Conservation (phyloP, 2,329 filamentous ascomycete genomes). For the Trichophyton simii region DNA sequence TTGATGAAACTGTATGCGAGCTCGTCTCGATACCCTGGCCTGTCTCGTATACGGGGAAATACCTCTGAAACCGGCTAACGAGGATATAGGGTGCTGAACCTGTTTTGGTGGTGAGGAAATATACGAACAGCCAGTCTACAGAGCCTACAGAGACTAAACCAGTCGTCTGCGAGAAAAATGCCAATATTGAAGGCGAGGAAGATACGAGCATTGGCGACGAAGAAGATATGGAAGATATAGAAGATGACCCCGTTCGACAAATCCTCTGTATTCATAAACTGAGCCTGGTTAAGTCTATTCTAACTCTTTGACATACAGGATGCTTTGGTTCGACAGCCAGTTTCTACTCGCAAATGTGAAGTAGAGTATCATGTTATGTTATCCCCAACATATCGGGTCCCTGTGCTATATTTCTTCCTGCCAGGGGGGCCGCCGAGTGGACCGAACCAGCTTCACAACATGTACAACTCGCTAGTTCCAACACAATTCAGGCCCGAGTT, state of each 20-base stretch:
- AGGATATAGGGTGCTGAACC: slow-evolving; percentile 4
- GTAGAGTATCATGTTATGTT: slow-evolving; percentile 63
- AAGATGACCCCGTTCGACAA: slow-evolving; percentile 8
- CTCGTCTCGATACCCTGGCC: not conserved
- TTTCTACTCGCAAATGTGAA: slow-evolving; percentile 24
- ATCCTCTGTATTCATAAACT: not conserved
- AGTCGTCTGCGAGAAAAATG: too few relatives aligned
- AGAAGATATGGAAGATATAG: not conserved
- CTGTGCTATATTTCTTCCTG: slow-evolving; percentile 64
- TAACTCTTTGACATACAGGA: slow-evolving; percentile 7
- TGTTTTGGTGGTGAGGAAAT: slow-evolving; percentile 5
- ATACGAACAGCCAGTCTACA: not conserved
- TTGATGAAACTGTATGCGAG: slow-evolving; percentile 6
- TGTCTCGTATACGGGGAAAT: not conserved
- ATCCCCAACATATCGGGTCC: slow-evolving; percentile 61
- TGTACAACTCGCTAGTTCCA: slow-evolving; percentile 51
- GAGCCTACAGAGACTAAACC: not conserved
- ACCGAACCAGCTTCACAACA: slow-evolving; percentile 48
- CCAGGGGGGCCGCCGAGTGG: slow-evolving; percentile 46
- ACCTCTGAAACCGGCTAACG: not conserved
- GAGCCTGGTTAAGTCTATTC: not conserved
- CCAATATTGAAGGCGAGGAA: not conserved
- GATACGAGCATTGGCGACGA: slow-evolving; percentile 1
- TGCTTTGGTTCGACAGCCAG: slow-evolving; percentile 3
- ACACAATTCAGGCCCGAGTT: slow-evolving; percentile 50